Conservation (phyloP, 1,284 basidiomycete species). For the Mycosarcoma mackinlayi region DNA sequence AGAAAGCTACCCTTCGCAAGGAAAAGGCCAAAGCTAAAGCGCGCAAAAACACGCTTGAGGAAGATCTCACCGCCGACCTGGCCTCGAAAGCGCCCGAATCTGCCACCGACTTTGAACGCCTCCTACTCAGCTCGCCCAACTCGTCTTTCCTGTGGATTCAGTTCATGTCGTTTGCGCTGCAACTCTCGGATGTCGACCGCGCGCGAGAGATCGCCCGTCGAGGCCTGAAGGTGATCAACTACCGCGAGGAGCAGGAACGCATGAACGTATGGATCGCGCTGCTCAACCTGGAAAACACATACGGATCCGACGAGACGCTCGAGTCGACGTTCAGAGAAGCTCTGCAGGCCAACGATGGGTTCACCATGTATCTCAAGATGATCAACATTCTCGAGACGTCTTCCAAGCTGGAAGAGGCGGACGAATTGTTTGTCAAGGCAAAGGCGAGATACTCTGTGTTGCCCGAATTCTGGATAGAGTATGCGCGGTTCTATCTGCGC, state of each 20-base stretch:
- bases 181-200: constrained; percentile 93
- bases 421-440: constrained; percentile 57
- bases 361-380: constrained; percentile 85
- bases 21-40: constrained; percentile 21
- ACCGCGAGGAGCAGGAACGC: constrained; percentile 95
- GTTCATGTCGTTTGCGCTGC: constrained; percentile 98
- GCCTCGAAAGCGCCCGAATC: constrained; percentile 77
- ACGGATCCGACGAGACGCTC: constrained; percentile 79
- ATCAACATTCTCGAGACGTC: constrained; percentile 85
- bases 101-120: constrained; percentile 90
- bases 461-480: constrained; percentile 91
- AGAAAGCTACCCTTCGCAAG: constrained; percentile 39
- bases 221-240: constrained; percentile 87
- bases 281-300: constrained; percentile 93
- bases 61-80: constrained; percentile 64
- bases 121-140: constrained; percentile 93
- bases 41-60: constrained; percentile 31
- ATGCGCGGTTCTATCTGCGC: constrained; percentile 80
- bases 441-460: constrained; percentile 91
- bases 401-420: constrained; percentile 73
- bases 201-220: constrained; percentile 87
- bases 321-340: constrained; percentile 90
- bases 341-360: constrained; percentile 87
- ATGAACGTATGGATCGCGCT: constrained; percentile 98
- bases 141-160: constrained; percentile 99